These are phyloP conservation scores for Leptomonas pyrrhocoris DNA, from an alignment of 208 protist species.

Conservation along the genomic window DNA sequence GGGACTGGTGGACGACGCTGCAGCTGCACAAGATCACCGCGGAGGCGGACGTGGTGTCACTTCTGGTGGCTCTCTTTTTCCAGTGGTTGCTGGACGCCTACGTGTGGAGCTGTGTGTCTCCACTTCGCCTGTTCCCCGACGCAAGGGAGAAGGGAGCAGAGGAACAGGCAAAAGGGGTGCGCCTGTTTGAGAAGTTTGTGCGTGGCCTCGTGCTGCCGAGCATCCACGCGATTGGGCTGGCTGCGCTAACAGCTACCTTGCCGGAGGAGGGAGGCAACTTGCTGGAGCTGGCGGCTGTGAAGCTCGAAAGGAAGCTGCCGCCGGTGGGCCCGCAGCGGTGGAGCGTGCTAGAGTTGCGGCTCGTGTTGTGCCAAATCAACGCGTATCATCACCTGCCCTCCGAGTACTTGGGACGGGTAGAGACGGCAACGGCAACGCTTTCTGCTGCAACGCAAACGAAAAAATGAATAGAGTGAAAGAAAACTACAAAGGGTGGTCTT, in stretches of 20 bases:
- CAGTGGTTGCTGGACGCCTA: slow-evolving; percentile 71
- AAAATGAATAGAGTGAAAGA: neutral
- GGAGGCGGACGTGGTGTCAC: slow-evolving; percentile 41
- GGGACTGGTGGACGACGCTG: slow-evolving; percentile 50
- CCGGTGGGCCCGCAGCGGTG: slow-evolving; percentile 66
- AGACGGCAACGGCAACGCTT: neutral
- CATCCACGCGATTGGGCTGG: slow-evolving; percentile 35
- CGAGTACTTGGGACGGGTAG: slow-evolving; percentile 15
- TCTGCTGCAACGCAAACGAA: neutral
- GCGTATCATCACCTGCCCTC: slow-evolving; percentile 41
- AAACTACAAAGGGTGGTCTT: neutral
- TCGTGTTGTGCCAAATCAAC: slow-evolving; percentile 45
- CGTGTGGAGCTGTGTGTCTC: slow-evolving; percentile 53
- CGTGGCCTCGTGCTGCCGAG: slow-evolving; percentile 39
- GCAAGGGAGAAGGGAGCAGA: neutral
- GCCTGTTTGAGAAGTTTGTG: slow-evolving; percentile 54
- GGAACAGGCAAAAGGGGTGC: slow-evolving; percentile 15
- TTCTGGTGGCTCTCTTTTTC: slow-evolving; percentile 62
- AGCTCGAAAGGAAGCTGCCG: slow-evolving; percentile 32
- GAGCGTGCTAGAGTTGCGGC: slow-evolving; percentile 60
- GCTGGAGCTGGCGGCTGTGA: slow-evolving; percentile 29
- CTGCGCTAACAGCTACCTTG: slow-evolving; percentile 20
- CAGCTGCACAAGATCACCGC: slow-evolving; percentile 34
- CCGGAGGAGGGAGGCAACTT: slow-evolving; percentile 48
- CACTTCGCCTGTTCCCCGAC: slow-evolving; percentile 42